Conservation (phyloP, 371 early-diverging fungal species). For the Rhizopus stolonifer region DNA sequence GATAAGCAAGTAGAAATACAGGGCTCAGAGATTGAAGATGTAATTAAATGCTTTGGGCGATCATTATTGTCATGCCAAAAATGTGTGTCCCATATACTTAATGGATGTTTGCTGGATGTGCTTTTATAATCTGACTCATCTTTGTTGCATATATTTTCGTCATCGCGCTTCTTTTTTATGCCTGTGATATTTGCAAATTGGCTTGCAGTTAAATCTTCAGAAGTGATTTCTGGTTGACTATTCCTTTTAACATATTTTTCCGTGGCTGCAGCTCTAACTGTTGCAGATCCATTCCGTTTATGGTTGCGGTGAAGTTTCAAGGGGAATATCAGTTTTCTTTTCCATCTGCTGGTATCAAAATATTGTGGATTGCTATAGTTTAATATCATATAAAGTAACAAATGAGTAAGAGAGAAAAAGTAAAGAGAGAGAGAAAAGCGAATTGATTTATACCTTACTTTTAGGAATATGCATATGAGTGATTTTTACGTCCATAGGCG, state of each 20-base stretch:
- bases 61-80: conserved; percentile 21
- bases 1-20: conserved; percentile 3
- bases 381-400: conserved; percentile 1
- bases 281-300: conserved; percentile 25
- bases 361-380: conserved; percentile 2
- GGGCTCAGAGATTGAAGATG: conserved; percentile 1
- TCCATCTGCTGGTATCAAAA: conserved; percentile 22
- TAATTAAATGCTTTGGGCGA: background rate
- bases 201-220: conserved; percentile 29
- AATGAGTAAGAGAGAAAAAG: conserved; percentile 5
- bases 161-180: conserved; percentile 15
- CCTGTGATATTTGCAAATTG: conserved; percentile 29
- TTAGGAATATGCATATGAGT: conserved; percentile 25
- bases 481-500: conserved; percentile 27
- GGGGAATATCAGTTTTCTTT: conserved; percentile 16
- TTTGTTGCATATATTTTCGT: background rate
- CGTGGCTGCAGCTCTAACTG: conserved; percentile 25
- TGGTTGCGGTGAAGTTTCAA: conserved; percentile 13
- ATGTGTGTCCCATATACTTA: conserved; percentile 28
- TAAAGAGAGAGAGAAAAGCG: conserved; percentile 4
- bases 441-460: conserved; percentile 3
- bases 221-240: conserved; percentile 7
- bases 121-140: conserved; percentile 8
- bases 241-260: conserved; percentile 20
- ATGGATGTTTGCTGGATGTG: background rate